Conservation (phyloP, 2,329 filamentous ascomycete species). For the Aspergillus fumigatus region DNA sequence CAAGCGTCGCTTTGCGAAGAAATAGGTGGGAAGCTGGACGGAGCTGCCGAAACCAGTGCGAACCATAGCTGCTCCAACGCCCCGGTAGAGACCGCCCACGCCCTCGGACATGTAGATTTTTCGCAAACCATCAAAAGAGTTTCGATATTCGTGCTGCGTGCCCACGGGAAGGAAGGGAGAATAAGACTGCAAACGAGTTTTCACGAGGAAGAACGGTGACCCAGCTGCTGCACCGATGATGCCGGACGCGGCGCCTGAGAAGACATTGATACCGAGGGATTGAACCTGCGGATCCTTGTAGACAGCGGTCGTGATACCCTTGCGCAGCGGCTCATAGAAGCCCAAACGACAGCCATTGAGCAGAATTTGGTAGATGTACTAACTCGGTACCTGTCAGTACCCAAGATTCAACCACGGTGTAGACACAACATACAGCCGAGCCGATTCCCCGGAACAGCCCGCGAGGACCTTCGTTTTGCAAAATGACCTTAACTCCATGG, state of each 20-base stretch:
- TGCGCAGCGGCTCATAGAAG: constrained; percentile 94
- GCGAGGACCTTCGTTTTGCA: constrained; percentile 80
- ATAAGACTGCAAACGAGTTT: constrained; percentile 91
- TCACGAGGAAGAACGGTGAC: constrained; percentile 95
- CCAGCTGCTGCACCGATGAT: constrained; percentile 89
- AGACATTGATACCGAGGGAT: constrained; percentile 85
- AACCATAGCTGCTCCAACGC: constrained; percentile 90
- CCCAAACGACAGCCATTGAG: constrained; percentile 94
- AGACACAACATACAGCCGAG: constrained; percentile 57
- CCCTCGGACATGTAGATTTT: constrained; percentile 79
- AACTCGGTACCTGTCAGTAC: constrained; percentile 11
- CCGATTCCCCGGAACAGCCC: constrained; percentile 87
- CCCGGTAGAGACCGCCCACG: constrained; percentile 76
- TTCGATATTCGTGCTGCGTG: constrained; percentile 90
- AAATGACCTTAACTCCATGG: constrained; percentile 84
- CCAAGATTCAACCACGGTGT: neutral
- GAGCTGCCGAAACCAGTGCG: constrained; percentile 93
- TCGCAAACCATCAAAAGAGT: constrained; percentile 74
- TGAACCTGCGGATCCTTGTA: constrained; percentile 72
- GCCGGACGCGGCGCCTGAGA: constrained; percentile 83
- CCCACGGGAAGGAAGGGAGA: constrained; percentile 90
- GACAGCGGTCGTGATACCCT: constrained; percentile 62
- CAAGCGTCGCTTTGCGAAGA: constrained; percentile 87
- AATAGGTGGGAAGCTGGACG: constrained; percentile 95
- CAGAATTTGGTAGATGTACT: constrained; percentile 92